Base-by-base conservation (phyloP, 1,284 basidiomycete species). In the Ceratobasidium sp. region DNA sequence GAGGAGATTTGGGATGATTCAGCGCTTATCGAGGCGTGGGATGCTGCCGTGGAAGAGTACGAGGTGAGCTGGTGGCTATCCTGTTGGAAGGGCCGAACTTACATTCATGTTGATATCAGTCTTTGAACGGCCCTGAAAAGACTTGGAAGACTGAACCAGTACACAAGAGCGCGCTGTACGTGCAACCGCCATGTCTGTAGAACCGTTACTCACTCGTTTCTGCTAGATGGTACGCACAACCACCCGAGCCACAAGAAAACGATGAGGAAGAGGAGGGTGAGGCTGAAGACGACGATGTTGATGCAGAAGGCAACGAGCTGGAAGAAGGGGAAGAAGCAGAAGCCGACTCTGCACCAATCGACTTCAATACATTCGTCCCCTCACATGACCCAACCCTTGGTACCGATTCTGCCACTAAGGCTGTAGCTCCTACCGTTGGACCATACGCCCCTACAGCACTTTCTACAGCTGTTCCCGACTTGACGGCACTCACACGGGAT, bases 1-100 rank as follows among this genome's bases (percentile, higher is more conserved):
- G 85, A 88, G 61, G 92, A 93, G 77, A 87, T 92, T 46, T 93
- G 91, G 91, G 92, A 93, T 76, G 91, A 93, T 78, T 89, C 90
- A 48, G 91, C 89, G 2, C 84, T 93, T 72, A 86, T 93, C 52
- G 84, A 89, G 67, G 92, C 91, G 26, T 93, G 92, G 92, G 85
- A 92, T 78, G 88, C 91, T 73, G 92, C 91, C 21, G 86, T 84
- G 75, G 90, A 90, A 72, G 92, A 93, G 78, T 93, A 92, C 75
- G 85, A 90, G 81, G 88, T 88, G 75, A 52, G 79, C 79, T 6
- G 21, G 39, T 61, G 10, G 32, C 61, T 48, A 50, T 52, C 65
- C 39, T 64, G 71, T 45, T 28, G 8, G 26, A 16, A n/a, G 28
- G 43, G 21, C 59, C 23, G 39, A 32, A 26, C 50, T 12, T 0